These are phyloP conservation scores for Talaromyces trachyspermus DNA, from an alignment of 495 filamentous ascomycete species.

Conservation along the genomic window DNA sequence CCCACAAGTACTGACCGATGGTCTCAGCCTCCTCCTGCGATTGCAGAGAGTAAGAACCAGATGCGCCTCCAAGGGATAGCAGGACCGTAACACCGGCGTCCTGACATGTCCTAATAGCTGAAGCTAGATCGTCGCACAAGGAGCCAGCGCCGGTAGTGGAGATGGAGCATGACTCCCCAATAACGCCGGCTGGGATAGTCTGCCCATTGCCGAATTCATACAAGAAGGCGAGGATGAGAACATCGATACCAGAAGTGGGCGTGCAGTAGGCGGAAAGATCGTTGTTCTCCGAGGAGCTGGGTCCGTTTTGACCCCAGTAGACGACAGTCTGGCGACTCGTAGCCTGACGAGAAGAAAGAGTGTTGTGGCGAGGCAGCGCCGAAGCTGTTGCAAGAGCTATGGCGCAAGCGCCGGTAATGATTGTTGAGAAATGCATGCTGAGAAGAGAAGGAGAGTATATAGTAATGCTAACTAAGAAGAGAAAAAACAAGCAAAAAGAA, in stretches of 20 bases:
- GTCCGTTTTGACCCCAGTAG: slow-evolving; percentile 41
- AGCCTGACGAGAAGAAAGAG: slow-evolving; percentile 7
- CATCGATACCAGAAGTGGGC: slow-evolving; percentile 32
- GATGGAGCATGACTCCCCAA: slow-evolving; percentile 17
- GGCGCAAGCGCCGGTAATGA: slow-evolving; percentile 50
- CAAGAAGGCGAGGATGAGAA: slow-evolving; percentile 48
- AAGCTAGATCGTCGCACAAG: slow-evolving; percentile 33
- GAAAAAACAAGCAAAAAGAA: too few species aligned
- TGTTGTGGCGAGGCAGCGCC: not conserved
- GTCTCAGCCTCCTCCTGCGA: slow-evolving; percentile 33
- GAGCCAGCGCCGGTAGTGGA: slow-evolving; percentile 7
- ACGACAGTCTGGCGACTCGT: slow-evolving; percentile 27
- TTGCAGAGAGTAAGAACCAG: slow-evolving; percentile 29
- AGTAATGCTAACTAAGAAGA: too few species aligned
- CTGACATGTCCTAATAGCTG: slow-evolving; percentile 45
- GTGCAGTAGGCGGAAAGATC: slow-evolving; percentile 35
- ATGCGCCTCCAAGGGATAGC: slow-evolving; percentile 41
- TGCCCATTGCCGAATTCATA: slow-evolving; percentile 27
- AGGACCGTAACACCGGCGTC: slow-evolving; percentile 40
- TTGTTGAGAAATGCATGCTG: slow-evolving; percentile 46
- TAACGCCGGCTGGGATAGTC: slow-evolving; percentile 20
- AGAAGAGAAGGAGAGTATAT: too few species aligned
- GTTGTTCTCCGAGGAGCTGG: slow-evolving; percentile 31
- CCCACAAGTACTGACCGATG: slow-evolving; percentile 45
- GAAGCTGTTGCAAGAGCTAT: slow-evolving; percentile 24